Conservation (phyloP, 1,284 basidiomycete species). For the Cryptococcus depauperatus region DNA sequence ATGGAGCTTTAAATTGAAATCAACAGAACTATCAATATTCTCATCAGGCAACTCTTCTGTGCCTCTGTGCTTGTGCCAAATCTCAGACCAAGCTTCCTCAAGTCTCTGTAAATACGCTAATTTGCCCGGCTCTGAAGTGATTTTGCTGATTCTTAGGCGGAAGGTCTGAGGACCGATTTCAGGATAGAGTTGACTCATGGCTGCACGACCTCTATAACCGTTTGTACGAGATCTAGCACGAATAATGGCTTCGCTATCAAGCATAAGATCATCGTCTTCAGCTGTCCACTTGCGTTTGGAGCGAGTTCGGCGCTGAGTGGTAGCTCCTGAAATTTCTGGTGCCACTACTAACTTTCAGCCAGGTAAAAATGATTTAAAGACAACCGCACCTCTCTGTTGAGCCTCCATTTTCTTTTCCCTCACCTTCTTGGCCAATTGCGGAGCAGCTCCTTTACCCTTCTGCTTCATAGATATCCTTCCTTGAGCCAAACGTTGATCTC, state of each 20-base stretch:
- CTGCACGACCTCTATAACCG: constrained; percentile 49
- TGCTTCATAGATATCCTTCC: neutral
- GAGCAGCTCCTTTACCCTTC: neutral
- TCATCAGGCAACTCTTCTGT: constrained; percentile 62
- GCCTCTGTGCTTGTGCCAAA: constrained; percentile 66
- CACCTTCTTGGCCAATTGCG: neutral
- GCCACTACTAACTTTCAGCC: too few relatives aligned
- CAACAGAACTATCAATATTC: constrained; percentile 56
- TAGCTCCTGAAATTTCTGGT: neutral
- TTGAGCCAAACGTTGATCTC: constrained; percentile 3
- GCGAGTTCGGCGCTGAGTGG: constrained; percentile 25
- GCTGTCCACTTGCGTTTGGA: constrained; percentile 71
- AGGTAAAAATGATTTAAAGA: too few relatives aligned
- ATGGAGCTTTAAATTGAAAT: constrained; percentile 69
- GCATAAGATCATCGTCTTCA: constrained; percentile 76
- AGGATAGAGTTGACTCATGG: constrained; percentile 60
- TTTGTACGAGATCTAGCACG: constrained; percentile 59
- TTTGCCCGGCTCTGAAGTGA: constrained; percentile 58
- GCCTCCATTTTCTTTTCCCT: neutral
- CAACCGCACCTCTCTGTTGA: too few relatives aligned
- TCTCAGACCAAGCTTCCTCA: constrained; percentile 68
- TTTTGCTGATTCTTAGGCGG: constrained; percentile 41
- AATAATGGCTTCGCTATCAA: constrained; percentile 74
- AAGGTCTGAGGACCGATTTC: constrained; percentile 37
- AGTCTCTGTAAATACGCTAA: constrained; percentile 68